Evolutionary conservation across 1,139 yeast species (phyloP), one percentile per base, ranked within the genome.

Genomic region (Blastobotrys proliferans): DNA sequence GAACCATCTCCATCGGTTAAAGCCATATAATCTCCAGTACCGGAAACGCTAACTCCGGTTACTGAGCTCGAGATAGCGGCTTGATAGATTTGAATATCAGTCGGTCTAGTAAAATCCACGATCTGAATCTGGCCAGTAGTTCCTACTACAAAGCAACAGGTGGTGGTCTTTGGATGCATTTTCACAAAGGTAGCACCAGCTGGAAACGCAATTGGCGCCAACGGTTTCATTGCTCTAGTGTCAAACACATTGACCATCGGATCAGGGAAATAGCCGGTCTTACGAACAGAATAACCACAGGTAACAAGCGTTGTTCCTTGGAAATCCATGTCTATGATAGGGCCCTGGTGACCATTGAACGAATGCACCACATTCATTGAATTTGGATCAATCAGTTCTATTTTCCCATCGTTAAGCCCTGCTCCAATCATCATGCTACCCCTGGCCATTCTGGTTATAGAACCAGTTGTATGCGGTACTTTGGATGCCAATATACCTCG

Each of bases 171-270:
- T 3, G 97, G 97, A 63, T 90, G 97, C 51, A 90, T 73, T 40
- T 83, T 74, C 1, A 84, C 94, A 59, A 77, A 83, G 5, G 86
- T 74, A 1, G 97, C 97, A 3, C 97, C 97, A 0, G 88, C 83
- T 0, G 95, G 86, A 60, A 88, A 88, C 1, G 96, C 81, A 3
- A 90, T 70, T 2, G 97, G 97, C 0, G 95, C 72, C 44, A 83
- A 63, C 2, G 92, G 75, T 46, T 78, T 74, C 77, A 86, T 72
- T 51, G 80, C 77, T 49, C 95, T 73, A 27, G 87, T 63, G 61
- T 92, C 98, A 61, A 78, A 88, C 16, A 87, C 79, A 51, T 82
- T 83, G 20, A 92, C 92, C 52, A 90, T 72, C 0, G 95, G 92
- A 58, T 92, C 98, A 2, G 78, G 70, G n/a, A 71, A 63, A 40